phyloP scores from a whole-genome alignment of 371 early-diverging fungal genomes.

The Mucor sp. region DNA sequence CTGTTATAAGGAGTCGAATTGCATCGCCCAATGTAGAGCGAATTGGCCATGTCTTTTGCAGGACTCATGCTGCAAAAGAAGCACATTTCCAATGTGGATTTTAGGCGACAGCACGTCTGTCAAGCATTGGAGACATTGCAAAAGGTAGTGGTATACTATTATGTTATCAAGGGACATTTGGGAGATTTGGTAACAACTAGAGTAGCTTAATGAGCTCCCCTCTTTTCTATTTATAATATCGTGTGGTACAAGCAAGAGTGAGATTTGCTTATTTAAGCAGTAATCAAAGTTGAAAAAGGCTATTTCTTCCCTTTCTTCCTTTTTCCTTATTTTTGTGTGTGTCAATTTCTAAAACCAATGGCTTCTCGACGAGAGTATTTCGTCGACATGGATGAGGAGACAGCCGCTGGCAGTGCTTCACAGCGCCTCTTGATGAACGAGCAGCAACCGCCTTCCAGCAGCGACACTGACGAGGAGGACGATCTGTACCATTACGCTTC shows the following conservation, averaged over 20 bases:
- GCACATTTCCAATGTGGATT: no score
- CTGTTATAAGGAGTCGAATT: no score
- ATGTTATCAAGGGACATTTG: no score
- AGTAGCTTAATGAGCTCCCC: not conserved
- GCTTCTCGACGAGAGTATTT: constrained; percentile 15
- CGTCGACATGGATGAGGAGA: constrained; percentile 15
- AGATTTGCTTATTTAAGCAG: not conserved
- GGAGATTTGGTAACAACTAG: no score
- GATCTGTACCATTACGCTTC: not conserved
- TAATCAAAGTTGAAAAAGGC: not conserved
- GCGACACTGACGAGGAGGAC: constrained; percentile 8
- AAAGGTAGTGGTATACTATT: no score
- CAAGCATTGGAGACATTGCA: no score
- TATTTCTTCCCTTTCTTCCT: not conserved
- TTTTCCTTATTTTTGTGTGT: not conserved
- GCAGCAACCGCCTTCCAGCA: not conserved
- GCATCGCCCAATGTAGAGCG: no score
- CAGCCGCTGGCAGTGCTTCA: not conserved
- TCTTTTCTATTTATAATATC: not conserved
- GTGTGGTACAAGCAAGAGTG: not conserved
- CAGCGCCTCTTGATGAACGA: not conserved
- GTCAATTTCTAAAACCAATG: not conserved
- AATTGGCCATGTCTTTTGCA: no score
- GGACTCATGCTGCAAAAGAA: no score
- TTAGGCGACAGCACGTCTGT: no score